A percentile compares a stretch with the other conserved stretches of the same genome.
Conservation (phyloP, 805 yeast genomes). For the Candida quercuum region DNA sequence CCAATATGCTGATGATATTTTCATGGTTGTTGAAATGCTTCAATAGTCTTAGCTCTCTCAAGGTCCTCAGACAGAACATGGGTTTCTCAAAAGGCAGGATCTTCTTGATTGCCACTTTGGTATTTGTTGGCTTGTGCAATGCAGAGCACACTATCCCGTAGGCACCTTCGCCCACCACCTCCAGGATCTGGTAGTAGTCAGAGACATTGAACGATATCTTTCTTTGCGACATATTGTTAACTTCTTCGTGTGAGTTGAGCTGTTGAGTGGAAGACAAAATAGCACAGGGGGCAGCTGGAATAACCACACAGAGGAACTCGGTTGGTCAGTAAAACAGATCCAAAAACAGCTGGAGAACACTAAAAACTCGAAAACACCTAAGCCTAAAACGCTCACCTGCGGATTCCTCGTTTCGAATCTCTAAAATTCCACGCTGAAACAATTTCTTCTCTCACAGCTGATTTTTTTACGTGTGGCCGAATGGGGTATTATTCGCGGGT, state of each 20-base stretch:
- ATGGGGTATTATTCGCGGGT: neutral
- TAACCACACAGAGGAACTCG: neutral
- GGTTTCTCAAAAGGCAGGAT: constrained; percentile 65
- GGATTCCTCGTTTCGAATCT: too few species aligned
- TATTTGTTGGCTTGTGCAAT: constrained; percentile 51
- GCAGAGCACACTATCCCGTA: constrained; percentile 78
- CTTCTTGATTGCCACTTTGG: constrained; percentile 71
- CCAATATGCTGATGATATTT: constrained; percentile 62
- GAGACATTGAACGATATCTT: constrained; percentile 60
- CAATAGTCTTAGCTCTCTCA: constrained; percentile 64
- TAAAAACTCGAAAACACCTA: too few species aligned
- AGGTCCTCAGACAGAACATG: constrained; percentile 61
- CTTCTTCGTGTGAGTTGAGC: neutral
- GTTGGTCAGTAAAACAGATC: too few species aligned
- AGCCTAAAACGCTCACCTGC: too few species aligned
- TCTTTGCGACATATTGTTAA: constrained; percentile 22
- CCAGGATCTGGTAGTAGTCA: constrained; percentile 52
- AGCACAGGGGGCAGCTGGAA: too few species aligned
- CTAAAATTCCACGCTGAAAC: neutral
- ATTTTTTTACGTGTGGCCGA: neutral
- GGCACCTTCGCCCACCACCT: constrained; percentile 74
- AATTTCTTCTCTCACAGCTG: neutral
- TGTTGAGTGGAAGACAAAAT: constrained; percentile 1
- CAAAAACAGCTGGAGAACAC: neutral
- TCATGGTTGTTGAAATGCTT: constrained; percentile 64